Conservation (phyloP, 2,329 filamentous ascomycete species). For the Shiraia sp. region DNA sequence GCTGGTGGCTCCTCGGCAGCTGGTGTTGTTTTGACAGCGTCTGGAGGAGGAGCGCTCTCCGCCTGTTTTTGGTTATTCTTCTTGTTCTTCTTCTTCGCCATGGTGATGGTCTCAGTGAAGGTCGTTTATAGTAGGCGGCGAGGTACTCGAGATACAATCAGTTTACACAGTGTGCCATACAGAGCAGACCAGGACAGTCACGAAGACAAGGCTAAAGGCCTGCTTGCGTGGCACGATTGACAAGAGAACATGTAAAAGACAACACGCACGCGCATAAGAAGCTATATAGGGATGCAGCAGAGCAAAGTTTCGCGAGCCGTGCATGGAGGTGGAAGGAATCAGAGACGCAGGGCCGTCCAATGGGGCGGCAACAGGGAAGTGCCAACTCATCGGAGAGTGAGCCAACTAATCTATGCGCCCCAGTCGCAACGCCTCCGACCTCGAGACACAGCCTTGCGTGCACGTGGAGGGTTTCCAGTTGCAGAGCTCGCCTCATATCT, state of each 20-base stretch:
- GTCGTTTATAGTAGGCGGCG: constrained; percentile 23
- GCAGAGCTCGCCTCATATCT: constrained; percentile 19
- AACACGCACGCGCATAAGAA: constrained; percentile 38
- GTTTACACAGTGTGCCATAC: constrained; percentile 27
- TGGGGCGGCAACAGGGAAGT: constrained; percentile 32
- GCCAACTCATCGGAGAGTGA: constrained; percentile 37
- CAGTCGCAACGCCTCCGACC: constrained; percentile 31
- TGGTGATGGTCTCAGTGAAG: constrained; percentile 24
- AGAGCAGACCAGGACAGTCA: constrained; percentile 19
- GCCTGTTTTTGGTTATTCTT: constrained; percentile 33
- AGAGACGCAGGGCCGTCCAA: constrained; percentile 33
- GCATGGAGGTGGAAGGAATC: constrained; percentile 36
- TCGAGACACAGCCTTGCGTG: constrained; percentile 24
- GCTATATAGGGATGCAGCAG: constrained; percentile 40
- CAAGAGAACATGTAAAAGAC: constrained; percentile 32
- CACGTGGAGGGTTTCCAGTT: constrained; percentile 27
- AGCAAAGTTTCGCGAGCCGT: constrained; percentile 29
- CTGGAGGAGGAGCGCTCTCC: constrained; percentile 32
- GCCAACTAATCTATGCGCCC: constrained; percentile 40
- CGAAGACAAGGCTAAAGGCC: constrained; percentile 30
- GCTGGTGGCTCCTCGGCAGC: constrained; percentile 25
- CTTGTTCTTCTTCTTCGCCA: constrained; percentile 41
- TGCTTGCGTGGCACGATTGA: constrained; percentile 45
- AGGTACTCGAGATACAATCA: constrained; percentile 6
- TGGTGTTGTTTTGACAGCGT: constrained; percentile 23